Evolutionary conservation across 169 alveolate genomes (phyloP).

Genomic region (Cryptosporidium felis): DNA sequence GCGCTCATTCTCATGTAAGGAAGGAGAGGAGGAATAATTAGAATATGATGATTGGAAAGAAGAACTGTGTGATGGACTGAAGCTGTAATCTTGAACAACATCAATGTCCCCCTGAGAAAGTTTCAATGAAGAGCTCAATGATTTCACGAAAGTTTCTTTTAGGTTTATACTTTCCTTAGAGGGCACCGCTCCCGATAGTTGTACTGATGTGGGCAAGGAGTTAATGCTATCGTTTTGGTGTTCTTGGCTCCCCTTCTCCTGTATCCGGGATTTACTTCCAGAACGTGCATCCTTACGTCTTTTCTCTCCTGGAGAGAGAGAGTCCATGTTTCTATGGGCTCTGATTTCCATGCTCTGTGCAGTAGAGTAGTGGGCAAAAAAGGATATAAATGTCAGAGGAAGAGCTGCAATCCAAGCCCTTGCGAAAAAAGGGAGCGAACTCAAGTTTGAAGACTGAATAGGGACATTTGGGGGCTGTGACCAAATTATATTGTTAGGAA

Average conservation of each 20-base stretch:
- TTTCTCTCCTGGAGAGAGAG: no score
- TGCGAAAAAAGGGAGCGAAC: slow-evolving; percentile 26
- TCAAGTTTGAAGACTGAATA: not conserved
- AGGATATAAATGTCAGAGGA: slow-evolving; percentile 48
- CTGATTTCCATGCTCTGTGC: slow-evolving; percentile 51
- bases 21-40: not conserved
- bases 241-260: no score
- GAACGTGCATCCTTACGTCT: no score
- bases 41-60: not conserved
- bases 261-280: no score
- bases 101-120: not conserved
- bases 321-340: not conserved
- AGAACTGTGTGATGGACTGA: slow-evolving; percentile 2
- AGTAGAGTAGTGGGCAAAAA: slow-evolving; percentile 49
- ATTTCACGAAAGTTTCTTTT: not conserved
- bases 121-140: not conserved
- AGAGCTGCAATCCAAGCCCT: slow-evolving; percentile 50
- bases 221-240: no score
- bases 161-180: not conserved
- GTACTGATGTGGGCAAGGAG: not conserved
- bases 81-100: not conserved
- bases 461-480: not conserved
- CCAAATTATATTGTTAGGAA: slow-evolving; percentile 30
- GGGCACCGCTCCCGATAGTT: not conserved
- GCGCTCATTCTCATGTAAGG: not conserved